phyloP scores from a whole-genome alignment of 2,329 filamentous ascomycete species.

The Epichloe amarillans region DNA sequence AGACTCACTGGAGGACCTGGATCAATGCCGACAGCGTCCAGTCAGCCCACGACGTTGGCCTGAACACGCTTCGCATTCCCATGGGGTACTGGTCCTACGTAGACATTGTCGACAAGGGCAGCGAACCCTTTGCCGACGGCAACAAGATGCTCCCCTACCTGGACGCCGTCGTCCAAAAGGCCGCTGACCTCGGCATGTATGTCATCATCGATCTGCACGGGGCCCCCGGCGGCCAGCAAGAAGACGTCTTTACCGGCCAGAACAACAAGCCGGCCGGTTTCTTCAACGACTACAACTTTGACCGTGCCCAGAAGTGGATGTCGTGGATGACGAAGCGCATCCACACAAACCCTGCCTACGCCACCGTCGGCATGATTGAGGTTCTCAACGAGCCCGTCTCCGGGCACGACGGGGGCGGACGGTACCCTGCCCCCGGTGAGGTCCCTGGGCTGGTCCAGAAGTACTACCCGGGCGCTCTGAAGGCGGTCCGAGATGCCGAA shows the following conservation, averaged over 20 bases:
- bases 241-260: constrained; percentile 32
- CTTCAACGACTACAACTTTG: constrained; percentile 41
- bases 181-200: constrained; percentile 19
- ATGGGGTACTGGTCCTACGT: constrained; percentile 41
- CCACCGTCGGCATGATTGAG: constrained; percentile 45
- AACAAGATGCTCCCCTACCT: constrained; percentile 18
- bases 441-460: constrained; percentile 9
- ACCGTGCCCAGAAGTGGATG: constrained; percentile 39
- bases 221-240: constrained; percentile 32
- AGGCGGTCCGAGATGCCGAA: constrained; percentile 13
- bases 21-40: constrained; percentile 25
- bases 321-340: constrained; percentile 40
- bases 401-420: constrained; percentile 5
- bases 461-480: constrained; percentile 13
- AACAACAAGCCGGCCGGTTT: constrained; percentile 29
- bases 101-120: constrained; percentile 29
- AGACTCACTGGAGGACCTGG: constrained; percentile 30
- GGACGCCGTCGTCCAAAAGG: constrained; percentile 18
- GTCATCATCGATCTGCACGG: constrained; percentile 26
- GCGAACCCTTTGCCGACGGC: constrained; percentile 32
- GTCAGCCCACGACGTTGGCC: constrained; percentile 34
- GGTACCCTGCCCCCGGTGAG: constrained; percentile 13
- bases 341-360: constrained; percentile 33
- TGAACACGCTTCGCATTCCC: constrained; percentile 40
- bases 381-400: constrained; percentile 36